phyloP scores from a whole-genome alignment of 768 basidiomycete species.

The Phanerochaete sordida region DNA sequence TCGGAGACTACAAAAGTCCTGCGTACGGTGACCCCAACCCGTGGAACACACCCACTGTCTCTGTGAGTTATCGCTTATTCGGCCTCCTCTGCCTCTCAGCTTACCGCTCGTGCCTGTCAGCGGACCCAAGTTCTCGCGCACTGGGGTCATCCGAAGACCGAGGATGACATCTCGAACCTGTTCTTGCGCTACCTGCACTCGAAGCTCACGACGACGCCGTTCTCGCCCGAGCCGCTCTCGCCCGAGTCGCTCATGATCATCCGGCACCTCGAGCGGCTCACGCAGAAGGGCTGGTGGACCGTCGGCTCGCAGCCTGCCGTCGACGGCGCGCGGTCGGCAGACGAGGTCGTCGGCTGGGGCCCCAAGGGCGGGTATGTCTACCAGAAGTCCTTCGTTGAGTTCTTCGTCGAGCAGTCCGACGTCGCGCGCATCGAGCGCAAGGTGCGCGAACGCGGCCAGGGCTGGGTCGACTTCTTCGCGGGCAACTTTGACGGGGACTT shows the following conservation, averaged over 20 bases:
- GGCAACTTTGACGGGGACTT: constrained; percentile 78
- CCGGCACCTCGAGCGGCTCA: constrained; percentile 71
- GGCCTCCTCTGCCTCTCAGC: not conserved
- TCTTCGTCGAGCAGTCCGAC: constrained; percentile 70
- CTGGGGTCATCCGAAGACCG: constrained; percentile 72
- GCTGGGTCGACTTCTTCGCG: constrained; percentile 84
- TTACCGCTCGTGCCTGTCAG: constrained; percentile 30
- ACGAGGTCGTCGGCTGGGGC: constrained; percentile 89
- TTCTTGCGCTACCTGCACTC: constrained; percentile 81
- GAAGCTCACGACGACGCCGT: constrained; percentile 75
- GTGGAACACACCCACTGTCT: constrained; percentile 69
- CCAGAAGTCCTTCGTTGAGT: constrained; percentile 97
- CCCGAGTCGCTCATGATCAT: constrained; percentile 82
- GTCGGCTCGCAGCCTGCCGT: constrained; percentile 95
- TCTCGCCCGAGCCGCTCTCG: constrained; percentile 79
- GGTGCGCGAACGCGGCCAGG: constrained; percentile 49
- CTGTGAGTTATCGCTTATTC: constrained; percentile 39
- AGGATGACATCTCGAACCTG: constrained; percentile 69
- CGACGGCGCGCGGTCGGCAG: constrained; percentile 70
- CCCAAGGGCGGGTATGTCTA: constrained; percentile 91
- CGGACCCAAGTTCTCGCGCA: constrained; percentile 56
- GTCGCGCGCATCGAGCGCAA: constrained; percentile 58
- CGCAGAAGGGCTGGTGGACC: constrained; percentile 86
- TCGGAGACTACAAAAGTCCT: constrained; percentile 96
- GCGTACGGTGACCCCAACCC: constrained; percentile 83